Base-by-base conservation (phyloP, 2,329 filamentous ascomycete genomes). In the Aphanoascus verrucosus region DNA sequence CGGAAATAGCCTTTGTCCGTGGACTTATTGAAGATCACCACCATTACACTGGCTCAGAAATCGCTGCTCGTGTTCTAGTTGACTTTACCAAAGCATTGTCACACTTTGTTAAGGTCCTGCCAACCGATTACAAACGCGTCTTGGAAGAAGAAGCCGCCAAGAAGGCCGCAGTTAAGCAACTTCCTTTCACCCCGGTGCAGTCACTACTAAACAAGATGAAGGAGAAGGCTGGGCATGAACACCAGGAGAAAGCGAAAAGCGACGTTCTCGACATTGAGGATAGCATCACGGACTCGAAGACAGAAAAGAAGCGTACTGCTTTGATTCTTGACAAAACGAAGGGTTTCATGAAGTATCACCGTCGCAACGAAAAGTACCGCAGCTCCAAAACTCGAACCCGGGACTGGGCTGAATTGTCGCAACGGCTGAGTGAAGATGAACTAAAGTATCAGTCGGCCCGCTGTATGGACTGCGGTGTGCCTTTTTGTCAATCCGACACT, bases 381-480 rank as follows among this genome's bases (percentile, higher is more conserved):
- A 83, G 82, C 64, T 80, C 86, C 4, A 85, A 87, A 69, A 89
- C 86, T 41, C 81, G 91, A 62, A 89, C 83, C 58, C 88, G 90
- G 67, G 91, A 97, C 67, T 97, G 90, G 90, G 86, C 85, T 40
- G 91, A 97, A 73, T 79, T 97, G 45, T 93, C 85, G 55, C 82
- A 82, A 64, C 86, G 91, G 55, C 79, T 97, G 47, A 88, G 87
- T 60, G 89, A 95, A 70, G 91, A 96, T 62, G 89, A 95, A 73
- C 82, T 96, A 59, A 96, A 96, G 75, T 96, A 94, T 67, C 91
- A 97, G 72, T 85, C 89, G 45, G 91, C 91, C 57, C 87, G 91
- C 60, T 97, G 91, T 77, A 97, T 97, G 91, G 91, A 97, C 74
- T 97, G 91, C 57, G 91, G 91, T 81, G 90, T 97, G 57, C 91